Base-by-base conservation (phyloP, 805 yeast species). In the Ogataea naganishii region DNA sequence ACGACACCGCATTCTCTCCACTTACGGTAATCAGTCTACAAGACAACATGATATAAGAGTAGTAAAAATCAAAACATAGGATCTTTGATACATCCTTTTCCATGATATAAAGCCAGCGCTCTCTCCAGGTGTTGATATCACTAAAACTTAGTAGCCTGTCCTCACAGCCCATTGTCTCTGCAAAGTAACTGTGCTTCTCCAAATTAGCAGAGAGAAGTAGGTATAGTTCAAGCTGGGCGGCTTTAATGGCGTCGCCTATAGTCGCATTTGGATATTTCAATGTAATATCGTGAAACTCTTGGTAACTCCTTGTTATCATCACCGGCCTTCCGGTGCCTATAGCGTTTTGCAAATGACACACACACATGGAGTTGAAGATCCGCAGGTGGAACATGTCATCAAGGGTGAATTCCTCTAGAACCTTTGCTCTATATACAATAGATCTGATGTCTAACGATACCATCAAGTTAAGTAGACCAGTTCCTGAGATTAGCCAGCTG, bases 211-310 rank as follows among this genome's bases (percentile, higher is more conserved):
- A 36, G 5, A 53, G 25, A 6, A 41, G 34, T 26, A 51, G 38
- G 21, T 57, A 60, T 14, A 72, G 41, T 27, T 67, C 66, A 1
- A 72, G 53, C 34, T 68, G 71, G 8, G 73, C 64, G 7, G 69
- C 62, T 33, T 70, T 70, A 17, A 72, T 68, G 13, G 67, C 67
- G 49, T 72, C 80, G 10, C 74, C 76, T 35, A 66, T 48, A 9
- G 65, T 69, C 2, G 70, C 62, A 31, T 57, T 62, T 2, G 78
- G 77, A 36, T 56, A 70, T 26, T 60, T 58, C 2, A 70, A 49
- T 0, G 69, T 60, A 21, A 69, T 40, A 14, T 56, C 54, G 47
- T 67, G 61, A 9, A 71, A 44, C 20, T 62, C 66, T 28, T 53
- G 49, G 35, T 56, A 64, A 18, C 61, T 62, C 5, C 38, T 31